Conservation (phyloP, 2,329 filamentous ascomycete genomes). For the Mycosphaerelloides madeirae region DNA sequence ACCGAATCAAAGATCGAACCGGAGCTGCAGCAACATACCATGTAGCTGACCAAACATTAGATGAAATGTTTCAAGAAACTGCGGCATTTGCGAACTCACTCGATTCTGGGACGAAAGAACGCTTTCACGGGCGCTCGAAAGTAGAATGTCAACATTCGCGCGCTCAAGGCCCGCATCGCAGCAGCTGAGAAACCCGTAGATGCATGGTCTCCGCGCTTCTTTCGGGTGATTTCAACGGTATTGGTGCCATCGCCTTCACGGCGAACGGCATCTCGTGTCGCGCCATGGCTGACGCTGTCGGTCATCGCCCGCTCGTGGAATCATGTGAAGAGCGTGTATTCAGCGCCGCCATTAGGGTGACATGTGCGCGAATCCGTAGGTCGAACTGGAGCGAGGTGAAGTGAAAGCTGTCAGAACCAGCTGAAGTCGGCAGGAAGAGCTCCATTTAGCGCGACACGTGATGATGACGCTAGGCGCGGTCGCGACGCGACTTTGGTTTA, state of each 20-base stretch:
- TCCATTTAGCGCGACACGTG: no score
- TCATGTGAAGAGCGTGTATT: no score
- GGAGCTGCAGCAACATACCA: constrained; percentile 37
- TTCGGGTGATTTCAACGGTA: constrained; percentile 9
- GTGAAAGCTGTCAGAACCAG: not conserved
- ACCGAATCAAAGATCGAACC: no score
- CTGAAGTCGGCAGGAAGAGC: not conserved
- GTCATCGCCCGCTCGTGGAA: constrained; percentile 13
- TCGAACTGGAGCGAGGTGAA: no score
- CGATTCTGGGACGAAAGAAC: constrained; percentile 85
- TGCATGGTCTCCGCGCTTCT: constrained; percentile 54
- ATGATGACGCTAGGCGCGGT: no score
- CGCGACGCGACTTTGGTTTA: no score
- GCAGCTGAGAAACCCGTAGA: constrained; percentile 77
- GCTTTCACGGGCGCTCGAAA: constrained; percentile 87
- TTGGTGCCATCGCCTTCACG: constrained; percentile 2
- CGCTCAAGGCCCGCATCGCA: constrained; percentile 74
- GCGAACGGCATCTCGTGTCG: constrained; percentile 11
- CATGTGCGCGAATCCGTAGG: no score
- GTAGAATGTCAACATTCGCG: constrained; percentile 82
- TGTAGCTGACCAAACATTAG: constrained; percentile 39
- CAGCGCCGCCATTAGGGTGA: no score
- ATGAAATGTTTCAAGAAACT: not conserved
- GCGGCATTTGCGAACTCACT: constrained; percentile 54
- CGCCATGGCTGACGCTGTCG: constrained; percentile 13